Conservation (phyloP, 106 monocot species). For the Amphibolis antarctica region DNA sequence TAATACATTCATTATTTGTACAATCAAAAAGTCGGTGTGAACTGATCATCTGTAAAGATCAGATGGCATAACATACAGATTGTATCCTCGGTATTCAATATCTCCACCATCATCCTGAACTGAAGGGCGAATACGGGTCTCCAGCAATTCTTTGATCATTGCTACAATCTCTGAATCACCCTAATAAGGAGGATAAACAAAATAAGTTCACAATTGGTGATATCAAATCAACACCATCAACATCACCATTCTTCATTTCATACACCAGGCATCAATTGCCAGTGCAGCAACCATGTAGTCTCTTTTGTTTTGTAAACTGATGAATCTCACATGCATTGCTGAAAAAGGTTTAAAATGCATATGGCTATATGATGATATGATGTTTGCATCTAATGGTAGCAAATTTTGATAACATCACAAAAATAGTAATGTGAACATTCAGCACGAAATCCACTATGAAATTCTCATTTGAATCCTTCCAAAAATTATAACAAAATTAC, state of each 20-base stretch:
- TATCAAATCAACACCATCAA: too few relatives aligned
- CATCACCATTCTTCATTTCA: too few relatives aligned
- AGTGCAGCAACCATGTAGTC: too few relatives aligned
- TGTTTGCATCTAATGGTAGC: too few relatives aligned
- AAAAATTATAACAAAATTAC: neutral
- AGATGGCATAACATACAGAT: conserved; percentile 32
- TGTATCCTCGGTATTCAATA: conserved; percentile 84
- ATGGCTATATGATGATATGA: too few relatives aligned
- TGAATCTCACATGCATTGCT: too few relatives aligned
- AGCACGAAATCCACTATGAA: neutral
- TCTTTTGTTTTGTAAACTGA: too few relatives aligned
- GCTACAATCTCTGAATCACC: conserved; percentile 98
- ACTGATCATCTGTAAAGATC: neutral
- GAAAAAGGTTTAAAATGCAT: too few relatives aligned
- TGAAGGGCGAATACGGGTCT: conserved; percentile 92
- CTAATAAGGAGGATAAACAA: conserved; percentile 19
- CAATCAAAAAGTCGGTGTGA: neutral
- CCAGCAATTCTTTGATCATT: conserved; percentile 96
- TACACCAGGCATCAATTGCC: too few relatives aligned
- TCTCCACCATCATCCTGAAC: conserved; percentile 99
- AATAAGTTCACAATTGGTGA: neutral
- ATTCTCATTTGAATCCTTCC: neutral
- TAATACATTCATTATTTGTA: neutral
- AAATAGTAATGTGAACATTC: too few relatives aligned
- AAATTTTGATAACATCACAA: too few relatives aligned